Base-by-base conservation (phyloP, 371 early-diverging fungal species). In the Apophysomyces variabilis region DNA sequence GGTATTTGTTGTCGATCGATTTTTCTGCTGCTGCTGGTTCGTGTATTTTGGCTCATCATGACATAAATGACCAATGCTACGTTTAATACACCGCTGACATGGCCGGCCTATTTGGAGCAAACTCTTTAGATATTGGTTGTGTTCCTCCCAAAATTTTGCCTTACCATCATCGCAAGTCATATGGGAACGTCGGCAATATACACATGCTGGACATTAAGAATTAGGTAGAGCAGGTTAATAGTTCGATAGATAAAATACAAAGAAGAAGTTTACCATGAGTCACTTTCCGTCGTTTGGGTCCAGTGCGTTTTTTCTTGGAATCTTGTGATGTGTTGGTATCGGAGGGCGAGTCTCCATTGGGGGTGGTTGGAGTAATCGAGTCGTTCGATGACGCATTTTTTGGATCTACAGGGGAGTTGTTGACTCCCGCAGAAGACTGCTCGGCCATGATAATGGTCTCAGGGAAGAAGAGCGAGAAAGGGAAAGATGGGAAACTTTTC, bases 61-160 rank as follows among this genome's bases (percentile, higher is more conserved):
- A 76, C 97, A 97, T 63, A 95, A 74, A 70, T 95, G 93, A 9
- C 93, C 93, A 66, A 97, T 97, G 70, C 90, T 92, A 45, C 96
- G 87, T 75, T 94, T 94, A 57, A 97, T 93, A 76, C 97, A 97
- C 35, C 97, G 90, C 71, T 93, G 92, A 76, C 97, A 97, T 18
- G 97, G 97, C 18, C 97, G 89, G 43, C 89, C 91, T 89, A 21
- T 18, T 9, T 3, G 35, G 21, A 50, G 8, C 21, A 7, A 18
- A 21, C 5, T 5, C 9, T 5, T 21, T 21, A 50, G n/a, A 16
- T 50, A 18, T 18, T 21, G 9, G 64, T 16, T n/a, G 9, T 26
- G 47, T 2, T 32, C 38, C 18, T 46, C 6, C n/a, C 14, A 35
- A 32, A 6, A 41, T 36, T 13, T 41, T 54, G 12, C 57, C 68